These are phyloP conservation scores for Odontarrhena argentea DNA, from an alignment of 345 rosid species.

Conservation along the genomic window DNA sequence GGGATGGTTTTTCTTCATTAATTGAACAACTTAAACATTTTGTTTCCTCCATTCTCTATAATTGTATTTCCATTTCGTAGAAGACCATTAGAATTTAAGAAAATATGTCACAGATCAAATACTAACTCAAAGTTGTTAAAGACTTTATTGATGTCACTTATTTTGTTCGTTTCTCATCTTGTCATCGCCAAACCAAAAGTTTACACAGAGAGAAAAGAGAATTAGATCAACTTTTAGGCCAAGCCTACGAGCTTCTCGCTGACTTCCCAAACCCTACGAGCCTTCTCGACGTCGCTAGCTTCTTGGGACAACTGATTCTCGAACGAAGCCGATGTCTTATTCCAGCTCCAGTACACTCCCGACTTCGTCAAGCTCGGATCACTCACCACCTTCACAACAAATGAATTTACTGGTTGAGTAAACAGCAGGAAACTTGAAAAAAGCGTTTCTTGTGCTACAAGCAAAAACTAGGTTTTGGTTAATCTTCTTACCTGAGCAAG, in stretches of 20 bases:
- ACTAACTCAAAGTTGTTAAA: constrained; percentile 9
- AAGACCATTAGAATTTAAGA: no score
- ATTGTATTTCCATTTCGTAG: no score
- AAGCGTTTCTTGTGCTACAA: neutral
- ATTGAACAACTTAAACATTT: no score
- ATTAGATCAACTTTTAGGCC: constrained; percentile 48
- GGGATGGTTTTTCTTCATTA: no score
- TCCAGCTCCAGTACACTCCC: constrained; percentile 99
- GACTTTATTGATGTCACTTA: constrained; percentile 21
- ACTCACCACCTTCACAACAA: constrained; percentile 60
- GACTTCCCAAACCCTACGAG: constrained; percentile 79
- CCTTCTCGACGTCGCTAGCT: constrained; percentile 81
- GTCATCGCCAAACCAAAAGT: neutral
- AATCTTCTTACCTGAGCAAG: constrained; percentile 52
- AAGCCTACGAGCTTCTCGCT: constrained; percentile 93
- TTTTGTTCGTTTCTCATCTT: constrained; percentile 7
- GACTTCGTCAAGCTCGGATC: constrained; percentile 90
- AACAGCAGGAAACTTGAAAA: neutral
- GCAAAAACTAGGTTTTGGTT: constrained; percentile 4
- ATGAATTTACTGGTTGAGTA: constrained; percentile 16
- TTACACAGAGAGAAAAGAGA: constrained; percentile 6
- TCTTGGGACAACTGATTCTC: constrained; percentile 89
- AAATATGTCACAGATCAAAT: neutral
- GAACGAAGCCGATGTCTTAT: constrained; percentile 81
- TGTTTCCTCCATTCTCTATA: no score